phyloP scores from a whole-genome alignment of 1,284 basidiomycete genomes.

The Trametes versicolor region DNA sequence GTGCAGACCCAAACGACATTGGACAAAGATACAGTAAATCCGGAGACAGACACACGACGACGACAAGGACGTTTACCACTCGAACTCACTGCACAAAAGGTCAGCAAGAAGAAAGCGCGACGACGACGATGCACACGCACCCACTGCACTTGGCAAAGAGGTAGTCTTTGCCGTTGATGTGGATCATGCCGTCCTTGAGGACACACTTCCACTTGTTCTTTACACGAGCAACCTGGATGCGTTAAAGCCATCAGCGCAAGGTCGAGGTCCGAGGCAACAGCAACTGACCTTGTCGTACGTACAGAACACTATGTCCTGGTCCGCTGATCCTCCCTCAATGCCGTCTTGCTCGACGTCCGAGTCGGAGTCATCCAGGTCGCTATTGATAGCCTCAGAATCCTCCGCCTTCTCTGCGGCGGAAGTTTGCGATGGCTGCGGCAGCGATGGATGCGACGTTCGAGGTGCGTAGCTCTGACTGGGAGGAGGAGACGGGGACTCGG shows the following conservation, averaged over 20 bases:
- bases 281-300: constrained; percentile 93
- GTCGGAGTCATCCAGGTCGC: constrained; percentile 95
- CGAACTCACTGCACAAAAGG: constrained; percentile 37
- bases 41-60: constrained; percentile 5
- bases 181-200: constrained; percentile 98
- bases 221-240: constrained; percentile 87
- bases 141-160: constrained; percentile 96
- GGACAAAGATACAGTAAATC: constrained; percentile 24
- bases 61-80: constrained; percentile 34
- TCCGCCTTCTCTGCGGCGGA: constrained; percentile 48
- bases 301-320: constrained; percentile 95
- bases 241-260: not conserved
- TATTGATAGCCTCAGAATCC: constrained; percentile 91
- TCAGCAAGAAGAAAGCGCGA: constrained; percentile 1
- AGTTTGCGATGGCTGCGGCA: constrained; percentile 46
- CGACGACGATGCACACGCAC: constrained; percentile 51
- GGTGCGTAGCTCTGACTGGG: constrained; percentile 68
- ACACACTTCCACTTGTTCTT: constrained; percentile 99
- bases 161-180: constrained; percentile 97
- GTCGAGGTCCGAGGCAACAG: not conserved
- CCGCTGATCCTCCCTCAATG: constrained; percentile 75
- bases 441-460: constrained; percentile 51
- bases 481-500: constrained; percentile 71
- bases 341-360: constrained; percentile 81
- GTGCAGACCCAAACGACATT: constrained; percentile 19